A percentile compares a stretch with the other conserved stretches of the same genome.
Conservation (phyloP, 2,329 filamentous ascomycete genomes). For the Cordyceps tenuipes region DNA sequence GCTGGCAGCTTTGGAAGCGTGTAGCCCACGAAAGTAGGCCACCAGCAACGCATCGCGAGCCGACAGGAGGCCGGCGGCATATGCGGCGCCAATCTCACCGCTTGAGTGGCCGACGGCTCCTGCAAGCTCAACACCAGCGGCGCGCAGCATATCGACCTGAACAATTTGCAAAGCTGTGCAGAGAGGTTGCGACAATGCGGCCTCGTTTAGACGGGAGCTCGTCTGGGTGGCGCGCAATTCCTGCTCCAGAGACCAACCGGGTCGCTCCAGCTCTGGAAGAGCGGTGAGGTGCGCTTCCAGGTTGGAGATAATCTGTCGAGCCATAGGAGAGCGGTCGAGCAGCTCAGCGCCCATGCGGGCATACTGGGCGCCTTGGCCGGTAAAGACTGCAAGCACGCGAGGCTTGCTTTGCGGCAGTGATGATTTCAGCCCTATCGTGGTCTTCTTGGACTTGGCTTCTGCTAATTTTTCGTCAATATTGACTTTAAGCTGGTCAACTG, state of each 20-base stretch:
- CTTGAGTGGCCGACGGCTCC: constrained; percentile 27
- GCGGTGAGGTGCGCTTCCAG: no score
- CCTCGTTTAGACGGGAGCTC: not conserved
- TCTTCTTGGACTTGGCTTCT: no score
- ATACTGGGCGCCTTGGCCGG: constrained; percentile 28
- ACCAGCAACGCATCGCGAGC: not conserved
- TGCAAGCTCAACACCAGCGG: constrained; percentile 18
- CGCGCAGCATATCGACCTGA: constrained; percentile 24
- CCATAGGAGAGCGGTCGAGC: constrained; percentile 8
- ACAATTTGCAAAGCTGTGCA: constrained; percentile 33
- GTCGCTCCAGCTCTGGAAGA: no score
- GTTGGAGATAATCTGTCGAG: no score
- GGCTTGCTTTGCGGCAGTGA: not conserved
- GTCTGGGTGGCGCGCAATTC: not conserved
- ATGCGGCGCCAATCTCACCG: constrained; percentile 31
- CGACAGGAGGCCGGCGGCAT: constrained; percentile 14
- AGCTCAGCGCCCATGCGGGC: constrained; percentile 23
- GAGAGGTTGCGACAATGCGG: constrained; percentile 23
- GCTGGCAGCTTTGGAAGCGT: not conserved
- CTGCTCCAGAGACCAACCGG: not conserved
- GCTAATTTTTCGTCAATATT: no score
- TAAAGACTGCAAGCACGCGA: constrained; percentile 20
- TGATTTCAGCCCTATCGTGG: no score
- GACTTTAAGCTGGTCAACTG: no score
- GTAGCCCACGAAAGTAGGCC: not conserved